Evolutionary conservation across 2,329 filamentous ascomycete species (phyloP).

Genomic region (Didymella pomorum): DNA sequence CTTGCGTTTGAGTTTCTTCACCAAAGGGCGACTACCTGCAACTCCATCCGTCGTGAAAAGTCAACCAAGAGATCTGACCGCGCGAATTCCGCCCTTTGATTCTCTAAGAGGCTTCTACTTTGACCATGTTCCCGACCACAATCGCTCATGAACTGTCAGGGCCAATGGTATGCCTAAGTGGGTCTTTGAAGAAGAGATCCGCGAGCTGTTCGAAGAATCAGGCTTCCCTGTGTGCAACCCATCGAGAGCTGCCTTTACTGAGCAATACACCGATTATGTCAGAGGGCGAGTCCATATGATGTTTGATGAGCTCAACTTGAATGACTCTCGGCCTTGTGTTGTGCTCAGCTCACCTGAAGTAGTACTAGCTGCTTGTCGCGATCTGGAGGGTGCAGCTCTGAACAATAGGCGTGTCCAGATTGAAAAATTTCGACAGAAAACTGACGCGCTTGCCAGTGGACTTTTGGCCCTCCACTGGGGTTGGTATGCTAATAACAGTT

Average conservation of each 20-base stretch:
- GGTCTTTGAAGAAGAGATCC: neutral
- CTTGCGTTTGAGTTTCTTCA: neutral
- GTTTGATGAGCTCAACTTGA: neutral
- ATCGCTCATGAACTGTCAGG: neutral
- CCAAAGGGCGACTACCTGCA: neutral
- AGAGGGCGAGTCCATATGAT: neutral
- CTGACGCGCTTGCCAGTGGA: neutral
- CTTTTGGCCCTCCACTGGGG: neutral
- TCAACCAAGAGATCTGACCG: neutral
- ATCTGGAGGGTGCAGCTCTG: neutral
- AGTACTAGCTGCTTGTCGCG: neutral
- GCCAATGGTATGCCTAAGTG: neutral
- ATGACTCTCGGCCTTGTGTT: neutral
- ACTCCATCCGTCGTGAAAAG: neutral
- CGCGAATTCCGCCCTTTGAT: neutral
- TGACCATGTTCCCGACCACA: neutral
- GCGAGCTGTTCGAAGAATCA: neutral
- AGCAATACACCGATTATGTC: neutral
- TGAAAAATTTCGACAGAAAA: neutral
- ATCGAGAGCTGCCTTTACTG: neutral
- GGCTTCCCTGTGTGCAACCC: neutral
- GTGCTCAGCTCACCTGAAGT: neutral
- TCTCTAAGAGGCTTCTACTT: neutral
- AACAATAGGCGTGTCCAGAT: neutral
- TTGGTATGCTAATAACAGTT: neutral